These are phyloP conservation scores for Posidonia oceanica DNA, from an alignment of 116 monocot genomes.

Conservation along the genomic window DNA sequence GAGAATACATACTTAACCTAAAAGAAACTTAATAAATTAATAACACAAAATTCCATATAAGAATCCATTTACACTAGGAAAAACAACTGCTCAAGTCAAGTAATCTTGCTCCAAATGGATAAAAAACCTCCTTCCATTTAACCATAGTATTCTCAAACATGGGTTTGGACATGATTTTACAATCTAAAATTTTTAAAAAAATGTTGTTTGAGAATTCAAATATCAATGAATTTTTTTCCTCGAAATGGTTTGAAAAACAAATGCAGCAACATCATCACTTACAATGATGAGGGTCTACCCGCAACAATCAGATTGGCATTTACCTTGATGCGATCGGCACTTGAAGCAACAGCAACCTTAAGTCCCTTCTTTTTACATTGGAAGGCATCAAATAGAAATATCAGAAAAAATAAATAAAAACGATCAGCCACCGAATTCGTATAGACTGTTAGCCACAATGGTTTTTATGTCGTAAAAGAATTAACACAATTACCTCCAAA, in stretches of 20 bases:
- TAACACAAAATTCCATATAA: too few species aligned
- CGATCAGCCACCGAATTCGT: background rate
- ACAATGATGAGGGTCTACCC: constrained; percentile 62
- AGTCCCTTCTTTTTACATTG: constrained; percentile 73
- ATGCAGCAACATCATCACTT: constrained; percentile 12
- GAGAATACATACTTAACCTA: too few species aligned
- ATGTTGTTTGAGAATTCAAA: background rate
- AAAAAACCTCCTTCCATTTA: too few species aligned
- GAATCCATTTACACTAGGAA: too few species aligned
- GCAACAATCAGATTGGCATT: constrained; percentile 91
- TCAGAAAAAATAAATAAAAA: background rate
- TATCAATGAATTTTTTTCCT: background rate
- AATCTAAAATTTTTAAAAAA: too few species aligned
- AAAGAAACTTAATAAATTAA: too few species aligned
- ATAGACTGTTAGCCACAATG: too few species aligned
- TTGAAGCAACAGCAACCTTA: constrained; percentile 95
- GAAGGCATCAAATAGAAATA: background rate
- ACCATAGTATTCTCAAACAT: too few species aligned
- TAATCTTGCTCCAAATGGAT: too few species aligned
- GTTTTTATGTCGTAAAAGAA: too few species aligned
- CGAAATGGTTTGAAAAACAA: background rate
- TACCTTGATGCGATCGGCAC: constrained; percentile 93
- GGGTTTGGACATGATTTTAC: too few species aligned
- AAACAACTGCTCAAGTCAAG: too few species aligned
- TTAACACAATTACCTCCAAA: background rate